Evolutionary conservation across 2,329 filamentous ascomycete species (phyloP), one percentile per base, ranked within the genome.

Genomic region (Simplicillium aogashimaense): DNA sequence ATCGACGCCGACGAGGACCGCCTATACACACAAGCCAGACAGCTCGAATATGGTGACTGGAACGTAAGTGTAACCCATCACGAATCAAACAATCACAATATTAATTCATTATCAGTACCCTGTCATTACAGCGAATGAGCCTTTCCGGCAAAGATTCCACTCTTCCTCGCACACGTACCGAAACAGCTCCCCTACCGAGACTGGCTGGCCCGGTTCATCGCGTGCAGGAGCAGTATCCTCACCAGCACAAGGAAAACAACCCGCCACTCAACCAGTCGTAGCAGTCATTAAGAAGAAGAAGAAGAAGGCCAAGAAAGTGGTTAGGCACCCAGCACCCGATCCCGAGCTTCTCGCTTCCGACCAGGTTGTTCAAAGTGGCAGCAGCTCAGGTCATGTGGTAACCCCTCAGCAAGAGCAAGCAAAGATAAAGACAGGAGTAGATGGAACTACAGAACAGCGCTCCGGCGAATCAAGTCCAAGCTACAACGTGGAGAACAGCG

Each of bases 1-100:
- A 59, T 89, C 25, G 83, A 89, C 51, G 57, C 70, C 0, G 82
- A 85, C 32, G 85, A 89, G 44, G 85, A 90, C 56, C 62, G 62
- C 7, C 65, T 89, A 4, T 90, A 85, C 49, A 69, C 69, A 16
- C 82, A 77, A 51, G 86, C 86, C 1, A 73, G 83, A 43, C 73
- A 78, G 33, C 62, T 90, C 4, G 84, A 89, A 52, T 89, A 81
- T 57, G 85, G 85, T 3, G 90, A 97, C 55, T 97, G 89, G 87
- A 95, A 97, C 61, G 86, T 90, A 65, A 70, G 85, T 78, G 12
- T 18, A 37, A 30, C 14, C n/a, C n/a, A 13, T 32, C 2, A n/a
- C 14, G 11, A 13, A 25, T 11, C 4, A 9, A 28, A 14, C 38
- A 4, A n/a, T n/a, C 13, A 4, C 11, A 3, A 3, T 13, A 25